A percentile compares a stretch with the other conserved stretches of the same genome.
Evolutionary conservation across 179 eudicot species (phyloP).

Genomic region (Patellifolia procumbens): DNA sequence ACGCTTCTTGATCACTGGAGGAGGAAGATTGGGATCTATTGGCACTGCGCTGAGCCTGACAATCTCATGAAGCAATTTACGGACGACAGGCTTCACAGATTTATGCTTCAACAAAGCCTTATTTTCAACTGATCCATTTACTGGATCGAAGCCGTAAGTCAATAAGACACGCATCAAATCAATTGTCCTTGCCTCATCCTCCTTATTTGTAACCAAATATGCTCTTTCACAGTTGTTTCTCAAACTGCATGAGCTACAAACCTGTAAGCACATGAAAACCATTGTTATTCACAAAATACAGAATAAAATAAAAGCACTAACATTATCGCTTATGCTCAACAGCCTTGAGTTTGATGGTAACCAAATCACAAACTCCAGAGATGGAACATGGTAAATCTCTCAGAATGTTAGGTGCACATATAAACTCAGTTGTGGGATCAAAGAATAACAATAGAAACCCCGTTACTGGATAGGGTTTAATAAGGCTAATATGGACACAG

Average conservation of each 20-base stretch:
- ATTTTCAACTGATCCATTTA: slow-evolving; percentile 71
- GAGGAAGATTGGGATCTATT: slow-evolving; percentile 98
- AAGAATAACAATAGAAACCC: background rate
- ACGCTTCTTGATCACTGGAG: slow-evolving; percentile 77
- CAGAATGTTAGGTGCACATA: background rate
- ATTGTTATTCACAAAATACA: slow-evolving; percentile 1
- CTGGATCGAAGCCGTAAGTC: slow-evolving; percentile 82
- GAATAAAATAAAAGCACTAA: background rate
- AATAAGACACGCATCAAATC: slow-evolving; percentile 81
- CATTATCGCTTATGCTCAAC: background rate
- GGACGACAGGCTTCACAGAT: slow-evolving; percentile 64
- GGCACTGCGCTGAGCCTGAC: slow-evolving; percentile 91
- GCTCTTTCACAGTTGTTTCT: slow-evolving; percentile 85
- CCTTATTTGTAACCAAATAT: slow-evolving; percentile 80
- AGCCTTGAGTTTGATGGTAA: background rate
- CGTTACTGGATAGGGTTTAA: background rate
- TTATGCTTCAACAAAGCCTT: slow-evolving; percentile 71
- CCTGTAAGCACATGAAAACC: slow-evolving; percentile 45
- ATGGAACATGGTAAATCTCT: background rate
- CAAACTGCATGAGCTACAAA: slow-evolving; percentile 90
- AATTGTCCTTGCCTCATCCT: slow-evolving; percentile 91
- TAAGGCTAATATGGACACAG: background rate
- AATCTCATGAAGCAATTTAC: slow-evolving; percentile 79
- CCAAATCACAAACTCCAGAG: background rate
- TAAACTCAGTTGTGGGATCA: background rate